Conservation (phyloP, 2,329 filamentous ascomycete species). For the Colletotrichum eremochloae region DNA sequence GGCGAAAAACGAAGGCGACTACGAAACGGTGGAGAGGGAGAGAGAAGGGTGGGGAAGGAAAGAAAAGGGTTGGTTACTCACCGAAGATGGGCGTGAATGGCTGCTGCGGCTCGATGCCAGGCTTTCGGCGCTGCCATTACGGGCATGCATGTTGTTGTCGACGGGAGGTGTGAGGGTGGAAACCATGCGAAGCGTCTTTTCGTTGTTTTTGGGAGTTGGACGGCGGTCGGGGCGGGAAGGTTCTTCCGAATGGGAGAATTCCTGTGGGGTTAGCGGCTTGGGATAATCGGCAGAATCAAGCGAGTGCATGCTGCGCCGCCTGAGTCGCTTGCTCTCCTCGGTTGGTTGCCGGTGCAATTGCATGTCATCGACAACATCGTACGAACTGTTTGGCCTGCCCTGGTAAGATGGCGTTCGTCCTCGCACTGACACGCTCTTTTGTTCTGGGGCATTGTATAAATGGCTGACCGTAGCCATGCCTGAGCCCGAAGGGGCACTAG, state of each 20-base stretch:
- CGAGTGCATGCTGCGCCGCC: slow-evolving; percentile 85
- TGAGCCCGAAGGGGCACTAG: slow-evolving; percentile 62
- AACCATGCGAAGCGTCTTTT: slow-evolving; percentile 56
- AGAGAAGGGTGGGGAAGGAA: background rate
- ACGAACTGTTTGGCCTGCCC: slow-evolving; percentile 66
- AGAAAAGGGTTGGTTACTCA: slow-evolving; percentile 60
- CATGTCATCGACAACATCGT: slow-evolving; percentile 74
- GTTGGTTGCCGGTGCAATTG: slow-evolving; percentile 69
- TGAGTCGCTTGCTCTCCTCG: slow-evolving; percentile 82
- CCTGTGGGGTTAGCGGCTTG: slow-evolving; percentile 54
- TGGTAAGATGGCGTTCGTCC: slow-evolving; percentile 53
- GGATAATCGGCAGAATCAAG: slow-evolving; percentile 63
- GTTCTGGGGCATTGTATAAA: slow-evolving; percentile 62
- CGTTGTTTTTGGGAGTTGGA: slow-evolving; percentile 46
- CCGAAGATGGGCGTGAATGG: slow-evolving; percentile 73
- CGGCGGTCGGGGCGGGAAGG: slow-evolving; percentile 41
- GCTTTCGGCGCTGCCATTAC: slow-evolving; percentile 76
- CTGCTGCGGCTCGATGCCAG: slow-evolving; percentile 69
- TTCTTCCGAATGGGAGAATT: slow-evolving; percentile 51
- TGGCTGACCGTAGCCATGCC: slow-evolving; percentile 68
- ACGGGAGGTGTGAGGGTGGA: slow-evolving; percentile 45
- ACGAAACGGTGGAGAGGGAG: background rate
- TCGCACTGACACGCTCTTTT: slow-evolving; percentile 41
- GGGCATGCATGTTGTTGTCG: slow-evolving; percentile 51
- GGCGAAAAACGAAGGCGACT: no score